Percentiles rank a stretch among this genome's conserved stretches.
These are phyloP conservation scores for Iris pallida DNA, from an alignment of 116 monocot genomes.

Conservation along the genomic window DNA sequence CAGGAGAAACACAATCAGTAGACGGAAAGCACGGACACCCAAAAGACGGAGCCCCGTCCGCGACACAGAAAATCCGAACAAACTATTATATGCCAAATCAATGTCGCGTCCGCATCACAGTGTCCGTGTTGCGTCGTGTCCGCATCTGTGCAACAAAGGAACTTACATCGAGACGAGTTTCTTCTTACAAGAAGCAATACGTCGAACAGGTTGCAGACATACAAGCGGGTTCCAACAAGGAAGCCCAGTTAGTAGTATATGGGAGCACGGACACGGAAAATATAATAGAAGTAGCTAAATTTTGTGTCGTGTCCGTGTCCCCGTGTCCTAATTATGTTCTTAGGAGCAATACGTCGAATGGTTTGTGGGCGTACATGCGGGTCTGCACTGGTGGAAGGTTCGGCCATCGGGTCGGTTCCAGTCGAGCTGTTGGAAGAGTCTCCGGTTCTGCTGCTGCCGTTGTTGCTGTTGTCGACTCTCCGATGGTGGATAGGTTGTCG, in stretches of 20 bases:
- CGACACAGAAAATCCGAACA: too few species aligned
- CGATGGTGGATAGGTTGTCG: conserved; percentile 42
- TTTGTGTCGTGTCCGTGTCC: not conserved
- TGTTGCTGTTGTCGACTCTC: conserved; percentile 24
- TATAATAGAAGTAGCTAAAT: not conserved
- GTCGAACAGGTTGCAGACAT: too few species aligned
- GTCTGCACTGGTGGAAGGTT: conserved; percentile 44
- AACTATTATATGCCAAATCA: too few species aligned
- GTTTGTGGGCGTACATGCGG: conserved; percentile 25
- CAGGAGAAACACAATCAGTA: not conserved
- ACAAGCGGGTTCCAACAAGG: too few species aligned
- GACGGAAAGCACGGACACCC: not conserved
- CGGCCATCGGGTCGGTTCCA: conserved; percentile 45
- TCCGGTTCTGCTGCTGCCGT: conserved; percentile 21
- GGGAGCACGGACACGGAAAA: not conserved
- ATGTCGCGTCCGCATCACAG: too few species aligned
- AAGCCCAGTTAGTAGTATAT: too few species aligned
- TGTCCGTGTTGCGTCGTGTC: too few species aligned
- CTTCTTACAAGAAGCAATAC: too few species aligned
- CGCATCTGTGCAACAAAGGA: too few species aligned
- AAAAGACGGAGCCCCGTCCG: too few species aligned
- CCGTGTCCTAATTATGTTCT: not conserved
- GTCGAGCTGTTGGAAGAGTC: conserved; percentile 25
- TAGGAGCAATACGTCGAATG: not conserved
- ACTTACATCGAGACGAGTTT: too few species aligned